Conservation (phyloP, 495 filamentous ascomycete species). For the Aspergillus affinis region DNA sequence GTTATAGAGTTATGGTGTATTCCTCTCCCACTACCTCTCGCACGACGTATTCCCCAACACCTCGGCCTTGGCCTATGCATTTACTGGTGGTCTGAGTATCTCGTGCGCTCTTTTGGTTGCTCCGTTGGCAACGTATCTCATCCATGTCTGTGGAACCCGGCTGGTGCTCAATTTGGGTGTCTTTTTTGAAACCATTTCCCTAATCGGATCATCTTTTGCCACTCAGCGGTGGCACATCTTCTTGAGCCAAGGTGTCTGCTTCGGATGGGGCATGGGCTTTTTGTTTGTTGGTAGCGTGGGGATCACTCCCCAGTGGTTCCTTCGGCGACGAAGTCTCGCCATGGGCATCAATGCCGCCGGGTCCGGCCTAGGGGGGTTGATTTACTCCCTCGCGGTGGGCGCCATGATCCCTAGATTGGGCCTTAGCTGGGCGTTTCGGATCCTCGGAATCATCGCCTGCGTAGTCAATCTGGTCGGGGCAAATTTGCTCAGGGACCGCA, state of each 20-base stretch:
- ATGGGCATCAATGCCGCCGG: constrained; percentile 72
- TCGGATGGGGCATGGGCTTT: constrained; percentile 76
- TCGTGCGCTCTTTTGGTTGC: constrained; percentile 63
- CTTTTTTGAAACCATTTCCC: constrained; percentile 57
- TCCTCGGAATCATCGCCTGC: constrained; percentile 66
- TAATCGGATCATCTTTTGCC: constrained; percentile 69
- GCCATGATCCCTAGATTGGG: constrained; percentile 60
- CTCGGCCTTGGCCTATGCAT: constrained; percentile 63
- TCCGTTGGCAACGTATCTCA: constrained; percentile 61
- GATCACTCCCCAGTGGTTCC: constrained; percentile 80
- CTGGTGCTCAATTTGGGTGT: constrained; percentile 59
- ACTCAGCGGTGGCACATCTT: constrained; percentile 70
- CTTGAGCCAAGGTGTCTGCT: constrained; percentile 72
- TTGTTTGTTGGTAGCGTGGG: constrained; percentile 70
- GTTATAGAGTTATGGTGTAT: constrained; percentile 59
- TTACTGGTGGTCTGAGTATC: constrained; percentile 70
- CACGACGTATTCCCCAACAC: constrained; percentile 57
- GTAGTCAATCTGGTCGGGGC: constrained; percentile 62
- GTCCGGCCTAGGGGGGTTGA: constrained; percentile 72
- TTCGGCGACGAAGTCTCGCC: constrained; percentile 64
- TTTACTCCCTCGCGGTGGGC: constrained; percentile 51
- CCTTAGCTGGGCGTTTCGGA: constrained; percentile 71
- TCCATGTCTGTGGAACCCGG: constrained; percentile 53
- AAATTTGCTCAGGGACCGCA: constrained; percentile 67
- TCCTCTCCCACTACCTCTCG: constrained; percentile 68